Base-by-base conservation (phyloP, 2,329 filamentous ascomycete species). In the Pseudocercospora fijiensis region DNA sequence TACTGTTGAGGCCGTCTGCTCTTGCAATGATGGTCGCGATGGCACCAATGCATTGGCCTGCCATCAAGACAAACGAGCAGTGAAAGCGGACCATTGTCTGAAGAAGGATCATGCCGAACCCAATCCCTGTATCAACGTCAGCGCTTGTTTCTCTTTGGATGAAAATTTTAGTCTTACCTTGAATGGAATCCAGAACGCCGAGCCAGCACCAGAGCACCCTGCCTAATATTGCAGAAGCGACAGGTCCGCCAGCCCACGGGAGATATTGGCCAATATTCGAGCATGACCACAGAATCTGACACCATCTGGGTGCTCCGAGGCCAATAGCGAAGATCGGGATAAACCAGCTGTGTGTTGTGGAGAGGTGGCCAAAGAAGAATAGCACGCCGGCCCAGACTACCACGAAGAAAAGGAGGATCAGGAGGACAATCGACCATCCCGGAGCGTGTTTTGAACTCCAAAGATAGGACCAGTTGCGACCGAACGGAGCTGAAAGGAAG, bases 71-170 rank as follows among this genome's bases (percentile, higher is more conserved):
- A 67, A 86, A 87, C 60, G 84, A 81, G 62, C 89, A 86, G 71
- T 90, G 87, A 73, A 88, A 82, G 20, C 87, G 79, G n/a, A 71
- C 70, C 65, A 73, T 71, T 0, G 86, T 89, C 72, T 88, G 85
- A 47, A 89, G 76, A 4, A 90, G 78, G 58, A 89, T 85, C 86
- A 89, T 89, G 60, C 87, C 87, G 60, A 89, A 84, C 1, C 87
- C 87, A 1, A 89, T 83, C 43, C 86, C 53, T 56, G 28, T 33
- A 2, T 18, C 16, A 56, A 11, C 5, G 30, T 56, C 8, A 56
- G 53, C 53, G 22, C 18, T 33, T 41, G 28, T 24, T 10, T 37
- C 9, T 22, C 28, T 41, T 8, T 16, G 4, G 11, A 37, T 41
- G n/a, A 1, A 30, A 22, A 20, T 41, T 13, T 53, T 4, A 10